Base-by-base conservation (phyloP, 495 filamentous ascomycete species). In the Neurospora discreta region DNA sequence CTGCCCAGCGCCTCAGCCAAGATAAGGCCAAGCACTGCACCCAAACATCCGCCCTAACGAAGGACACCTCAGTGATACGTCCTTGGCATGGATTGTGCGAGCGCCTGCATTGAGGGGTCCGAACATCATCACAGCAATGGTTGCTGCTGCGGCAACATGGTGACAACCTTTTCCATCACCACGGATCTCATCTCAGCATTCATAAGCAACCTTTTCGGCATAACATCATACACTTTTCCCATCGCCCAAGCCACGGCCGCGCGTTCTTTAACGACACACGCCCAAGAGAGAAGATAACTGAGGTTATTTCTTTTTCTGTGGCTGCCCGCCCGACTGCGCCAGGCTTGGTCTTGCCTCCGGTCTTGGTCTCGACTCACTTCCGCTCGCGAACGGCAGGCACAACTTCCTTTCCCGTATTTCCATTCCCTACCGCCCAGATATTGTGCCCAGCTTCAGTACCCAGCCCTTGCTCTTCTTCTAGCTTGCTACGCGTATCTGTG, bases 21-120 rank as follows among this genome's bases (percentile, higher is more conserved):
- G 52, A 69, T 60, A 23, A 58, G 23, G 23, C 68, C 67, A 67
- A 68, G 74, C 74, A 75, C 33, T 36, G 4, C 33, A 36, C 33
- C 33, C 6, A 5, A 5, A n/a, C n/a, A n/a, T n/a, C n/a, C n/a
- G n/a, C n/a, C n/a, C 33, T 36, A 36, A 3, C 33, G 4, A 36
- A 36, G 33, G 6, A 36, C 33, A 36, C 2, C n/a, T n/a, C n/a
- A n/a, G n/a, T 36, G 33, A 36, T 3, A 36, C 33, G 33, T 36
- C 33, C 33, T 36, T 36, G 33, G 33, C 33, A 33, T 4, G n/a
- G n/a, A 36, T 5, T 36, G 33, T 36, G 6, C 33, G 33, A 36
- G 33, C 33, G 33, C 33, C 33, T 36, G 33, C 33, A 36, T 3
- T 36, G 33, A 3, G 69, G n/a, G 68, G 60, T n/a, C 65, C 36